These are phyloP conservation scores for Quercus tomentella DNA, from an alignment of 331 rosid species.

Conservation along the genomic window DNA sequence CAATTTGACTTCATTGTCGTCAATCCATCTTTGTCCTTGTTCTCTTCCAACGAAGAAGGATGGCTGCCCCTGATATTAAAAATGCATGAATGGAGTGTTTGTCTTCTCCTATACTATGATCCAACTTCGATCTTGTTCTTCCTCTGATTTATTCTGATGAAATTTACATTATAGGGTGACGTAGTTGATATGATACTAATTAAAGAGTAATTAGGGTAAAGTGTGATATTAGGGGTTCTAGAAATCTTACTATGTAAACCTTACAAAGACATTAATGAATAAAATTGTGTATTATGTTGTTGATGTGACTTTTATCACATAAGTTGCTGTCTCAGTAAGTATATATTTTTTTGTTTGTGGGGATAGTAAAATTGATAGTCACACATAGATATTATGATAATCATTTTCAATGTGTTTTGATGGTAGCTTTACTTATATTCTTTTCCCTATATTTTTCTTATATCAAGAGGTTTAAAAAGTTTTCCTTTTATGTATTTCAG, in stretches of 20 bases:
- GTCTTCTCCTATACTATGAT: not conserved
- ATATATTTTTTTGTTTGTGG: too few species aligned
- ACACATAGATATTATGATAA: not conserved
- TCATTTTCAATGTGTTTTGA: constrained; percentile 10
- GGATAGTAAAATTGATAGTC: too few species aligned
- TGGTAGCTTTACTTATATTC: not conserved
- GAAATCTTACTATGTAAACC: too few species aligned
- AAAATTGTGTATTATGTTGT: too few species aligned
- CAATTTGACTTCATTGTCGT: not conserved
- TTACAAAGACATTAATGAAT: too few species aligned
- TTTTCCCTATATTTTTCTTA: not conserved
- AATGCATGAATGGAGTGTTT: not conserved
- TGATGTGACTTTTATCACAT: too few species aligned
- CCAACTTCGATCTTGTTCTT: not conserved
- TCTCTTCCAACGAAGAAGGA: not conserved
- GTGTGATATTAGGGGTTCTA: too few species aligned
- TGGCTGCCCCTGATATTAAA: not conserved
- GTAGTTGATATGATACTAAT: not conserved
- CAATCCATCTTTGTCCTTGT: not conserved
- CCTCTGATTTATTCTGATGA: not conserved
- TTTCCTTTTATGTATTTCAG: constrained; percentile 32
- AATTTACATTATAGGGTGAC: not conserved
- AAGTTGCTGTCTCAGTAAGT: not conserved
- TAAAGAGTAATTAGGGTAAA: too few species aligned
- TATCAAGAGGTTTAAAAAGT: constrained; percentile 2